phyloP scores from a whole-genome alignment of 192 early-diverging fungal genomes.

The Entomortierella beljakovae region DNA sequence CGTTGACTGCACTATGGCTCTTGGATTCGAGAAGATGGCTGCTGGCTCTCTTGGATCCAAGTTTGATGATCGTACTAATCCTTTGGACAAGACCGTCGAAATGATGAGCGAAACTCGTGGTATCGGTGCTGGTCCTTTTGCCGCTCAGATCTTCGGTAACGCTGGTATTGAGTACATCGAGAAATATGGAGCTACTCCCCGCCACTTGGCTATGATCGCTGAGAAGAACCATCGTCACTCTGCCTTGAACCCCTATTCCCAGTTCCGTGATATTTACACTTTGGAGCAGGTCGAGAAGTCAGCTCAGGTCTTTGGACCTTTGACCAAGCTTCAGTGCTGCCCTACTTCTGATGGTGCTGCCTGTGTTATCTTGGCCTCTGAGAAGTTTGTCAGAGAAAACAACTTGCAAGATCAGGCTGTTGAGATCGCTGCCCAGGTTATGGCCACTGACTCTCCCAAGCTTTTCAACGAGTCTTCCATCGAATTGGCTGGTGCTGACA shows the following conservation, averaged over 20 bases:
- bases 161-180: constrained; percentile 79
- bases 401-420: constrained; percentile 71
- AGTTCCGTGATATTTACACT: constrained; percentile 72
- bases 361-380: constrained; percentile 73
- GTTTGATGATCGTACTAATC: constrained; percentile 72
- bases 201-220: constrained; percentile 74
- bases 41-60: constrained; percentile 60
- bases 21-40: constrained; percentile 83
- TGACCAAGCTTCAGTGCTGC: constrained; percentile 81
- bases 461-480: constrained; percentile 64
- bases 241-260: constrained; percentile 76
- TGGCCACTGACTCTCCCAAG: constrained; percentile 79
- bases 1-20: constrained; percentile 76
- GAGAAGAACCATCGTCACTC: constrained; percentile 81
- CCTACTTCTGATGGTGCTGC: constrained; percentile 81
- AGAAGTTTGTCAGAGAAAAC: constrained; percentile 73
- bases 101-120: constrained; percentile 71
- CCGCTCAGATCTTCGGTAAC: constrained; percentile 80
- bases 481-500: constrained; percentile 73
- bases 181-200: constrained; percentile 68
- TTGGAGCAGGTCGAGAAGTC: constrained; percentile 73
- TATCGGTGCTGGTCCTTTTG: constrained; percentile 64
- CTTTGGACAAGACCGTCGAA: constrained; percentile 69
- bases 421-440: constrained; percentile 73
- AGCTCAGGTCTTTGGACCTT: constrained; percentile 72